A percentile compares a stretch with the other conserved stretches of the same genome.
Evolutionary conservation across 2,329 filamentous ascomycete species (phyloP).

Genomic region (Neofusicoccum umdonicola): DNA sequence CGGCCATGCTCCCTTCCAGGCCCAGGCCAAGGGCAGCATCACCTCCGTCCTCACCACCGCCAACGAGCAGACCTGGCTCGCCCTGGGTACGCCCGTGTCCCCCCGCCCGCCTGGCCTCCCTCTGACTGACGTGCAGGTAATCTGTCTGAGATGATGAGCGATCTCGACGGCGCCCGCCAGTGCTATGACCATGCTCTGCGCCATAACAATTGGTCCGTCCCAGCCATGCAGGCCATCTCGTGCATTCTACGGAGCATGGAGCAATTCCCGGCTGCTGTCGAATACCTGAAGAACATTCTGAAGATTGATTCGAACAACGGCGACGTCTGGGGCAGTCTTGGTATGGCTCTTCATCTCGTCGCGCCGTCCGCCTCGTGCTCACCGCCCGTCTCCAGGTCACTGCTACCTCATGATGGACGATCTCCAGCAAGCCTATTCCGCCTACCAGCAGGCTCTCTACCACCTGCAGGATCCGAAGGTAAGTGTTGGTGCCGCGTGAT

Average conservation of each 20-base stretch:
- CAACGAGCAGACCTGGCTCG: conserved; percentile 88
- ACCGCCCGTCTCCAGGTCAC: conserved; percentile 61
- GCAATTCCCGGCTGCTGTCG: conserved; percentile 89
- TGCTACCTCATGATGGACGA: conserved; percentile 99
- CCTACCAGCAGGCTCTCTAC: conserved; percentile 92
- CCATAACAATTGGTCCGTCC: conserved; percentile 83
- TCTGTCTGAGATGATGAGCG: conserved; percentile 82
- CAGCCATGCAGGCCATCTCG: conserved; percentile 91
- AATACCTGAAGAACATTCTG: conserved; percentile 86
- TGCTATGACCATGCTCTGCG: conserved; percentile 88
- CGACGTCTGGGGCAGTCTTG: conserved; percentile 93
- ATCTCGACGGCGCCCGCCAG: conserved; percentile 81
- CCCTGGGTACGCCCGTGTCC: conserved; percentile 68
- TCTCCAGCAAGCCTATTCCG: conserved; percentile 91
- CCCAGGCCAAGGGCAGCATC: conserved; percentile 52
- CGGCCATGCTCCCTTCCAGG: conserved; percentile 52
- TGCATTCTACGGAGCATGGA: conserved; percentile 88
- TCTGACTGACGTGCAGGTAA: conserved; percentile 58
- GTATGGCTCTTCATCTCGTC: conserved; percentile 50
- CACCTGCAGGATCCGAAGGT: conserved; percentile 86
- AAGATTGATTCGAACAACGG: conserved; percentile 88
- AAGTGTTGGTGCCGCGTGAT: background rate
- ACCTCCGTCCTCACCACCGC: conserved; percentile 73
- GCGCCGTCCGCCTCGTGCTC: conserved; percentile 11
- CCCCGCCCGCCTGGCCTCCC: conserved; percentile 21